These are phyloP conservation scores for Picea engelmannii DNA, from an alignment of 83 land plant genomes.

Conservation along the genomic window DNA sequence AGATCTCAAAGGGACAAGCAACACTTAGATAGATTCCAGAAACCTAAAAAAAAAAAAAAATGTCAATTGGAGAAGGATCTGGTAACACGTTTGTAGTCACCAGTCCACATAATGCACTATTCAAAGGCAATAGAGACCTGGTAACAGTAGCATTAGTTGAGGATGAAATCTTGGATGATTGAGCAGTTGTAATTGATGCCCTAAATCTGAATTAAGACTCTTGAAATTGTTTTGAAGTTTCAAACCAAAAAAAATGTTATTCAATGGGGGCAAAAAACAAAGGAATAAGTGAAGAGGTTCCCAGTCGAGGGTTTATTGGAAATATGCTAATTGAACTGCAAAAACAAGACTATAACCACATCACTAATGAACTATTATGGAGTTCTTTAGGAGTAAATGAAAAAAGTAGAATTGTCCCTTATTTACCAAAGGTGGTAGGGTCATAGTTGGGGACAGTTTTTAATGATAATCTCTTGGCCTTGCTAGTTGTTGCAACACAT, in stretches of 20 bases:
- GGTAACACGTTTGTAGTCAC: too few relatives aligned
- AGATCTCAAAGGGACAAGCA: too few relatives aligned
- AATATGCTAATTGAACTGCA: not conserved
- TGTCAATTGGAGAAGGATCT: too few relatives aligned
- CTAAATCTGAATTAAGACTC: slow-evolving; percentile 29
- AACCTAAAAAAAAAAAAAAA: too few relatives aligned
- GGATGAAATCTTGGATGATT: slow-evolving; percentile 38
- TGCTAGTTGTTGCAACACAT: not conserved
- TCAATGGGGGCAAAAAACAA: not conserved
- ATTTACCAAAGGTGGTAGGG: not conserved
- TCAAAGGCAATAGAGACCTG: too few relatives aligned
- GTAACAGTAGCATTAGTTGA: too few relatives aligned
- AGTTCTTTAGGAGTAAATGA: not conserved
- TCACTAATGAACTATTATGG: not conserved
- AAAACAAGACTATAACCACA: not conserved
- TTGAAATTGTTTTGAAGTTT: not conserved
- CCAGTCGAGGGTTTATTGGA: not conserved
- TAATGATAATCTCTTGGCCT: slow-evolving; percentile 1
- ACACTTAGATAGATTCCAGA: too few relatives aligned
- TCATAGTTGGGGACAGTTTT: not conserved
- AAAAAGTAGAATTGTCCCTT: not conserved
- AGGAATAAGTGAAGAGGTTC: not conserved
- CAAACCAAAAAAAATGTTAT: not conserved
- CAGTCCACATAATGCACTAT: too few relatives aligned
- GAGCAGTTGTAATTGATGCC: slow-evolving; percentile 90